Percentiles rank a stretch among this genome's conserved stretches.
Evolutionary conservation across 768 basidiomycete species (phyloP).

Genomic region (Pholiota molesta): DNA sequence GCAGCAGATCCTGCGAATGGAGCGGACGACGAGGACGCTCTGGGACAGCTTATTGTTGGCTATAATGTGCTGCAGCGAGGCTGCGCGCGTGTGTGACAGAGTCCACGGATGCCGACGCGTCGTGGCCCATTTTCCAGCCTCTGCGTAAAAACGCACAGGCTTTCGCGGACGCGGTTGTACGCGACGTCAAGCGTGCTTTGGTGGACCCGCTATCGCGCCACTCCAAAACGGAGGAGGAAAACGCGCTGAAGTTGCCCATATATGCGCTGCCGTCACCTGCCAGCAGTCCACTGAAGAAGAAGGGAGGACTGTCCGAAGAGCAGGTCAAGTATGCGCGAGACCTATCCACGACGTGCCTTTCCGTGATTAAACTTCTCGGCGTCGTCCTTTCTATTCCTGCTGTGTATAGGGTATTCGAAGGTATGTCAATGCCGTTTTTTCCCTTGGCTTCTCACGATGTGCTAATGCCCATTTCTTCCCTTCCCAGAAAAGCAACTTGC

Average conservation of each 20-base stretch:
- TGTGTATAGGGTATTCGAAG: constrained; percentile 60
- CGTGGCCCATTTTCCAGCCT: constrained; percentile 76
- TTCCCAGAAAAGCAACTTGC: constrained; percentile 58
- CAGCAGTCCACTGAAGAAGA: constrained; percentile 67
- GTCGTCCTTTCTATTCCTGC: constrained; percentile 63
- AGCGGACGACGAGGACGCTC: constrained; percentile 42
- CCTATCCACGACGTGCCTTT: constrained; percentile 72
- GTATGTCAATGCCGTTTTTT: constrained; percentile 38
- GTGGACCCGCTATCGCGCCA: constrained; percentile 49
- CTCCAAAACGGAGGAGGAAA: constrained; percentile 27
- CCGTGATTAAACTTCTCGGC: constrained; percentile 67
- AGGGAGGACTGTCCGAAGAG: constrained; percentile 73
- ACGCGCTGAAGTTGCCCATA: constrained; percentile 27
- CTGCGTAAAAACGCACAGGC: constrained; percentile 53
- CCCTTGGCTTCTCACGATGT: constrained; percentile 9
- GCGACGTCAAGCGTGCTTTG: constrained; percentile 69
- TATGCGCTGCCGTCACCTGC: constrained; percentile 66
- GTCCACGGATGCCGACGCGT: constrained; percentile 56
- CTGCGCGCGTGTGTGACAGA: constrained; percentile 50
- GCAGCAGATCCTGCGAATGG: constrained; percentile 45
- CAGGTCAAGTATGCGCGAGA: constrained; percentile 82
- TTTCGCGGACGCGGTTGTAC: constrained; percentile 61
- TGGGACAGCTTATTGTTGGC: constrained; percentile 64
- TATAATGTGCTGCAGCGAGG: constrained; percentile 72
- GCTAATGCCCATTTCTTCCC: constrained; percentile 9